Evolutionary conservation across 164 flowering plant genomes (phyloP), one percentile per base, ranked within the genome.

Genomic region (Buxus sempervirens): DNA sequence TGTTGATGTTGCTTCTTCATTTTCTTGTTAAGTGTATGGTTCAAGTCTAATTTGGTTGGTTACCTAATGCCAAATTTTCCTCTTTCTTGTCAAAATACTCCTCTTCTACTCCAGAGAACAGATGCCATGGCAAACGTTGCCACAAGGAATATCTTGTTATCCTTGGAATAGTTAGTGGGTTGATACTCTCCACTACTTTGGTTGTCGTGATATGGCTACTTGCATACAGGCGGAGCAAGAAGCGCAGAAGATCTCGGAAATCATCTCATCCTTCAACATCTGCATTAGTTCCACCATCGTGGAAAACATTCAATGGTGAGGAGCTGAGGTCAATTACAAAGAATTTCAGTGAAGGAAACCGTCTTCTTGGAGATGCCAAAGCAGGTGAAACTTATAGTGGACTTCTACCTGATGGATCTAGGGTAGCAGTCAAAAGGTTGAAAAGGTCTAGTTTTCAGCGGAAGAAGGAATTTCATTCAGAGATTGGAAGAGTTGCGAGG

Each of bases 351-450:
- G 98, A 93, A 81, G 98, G 91, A 73, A 89, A 83, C 63, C 91
- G 96, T 58, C 96, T 94, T 68, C 78, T 84, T 74, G 97, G 98
- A 61, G 96, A 91, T 82, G 88, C 93, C 69, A 94, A 94, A 75
- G 90, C 97, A 9, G 97, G 97, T 51, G 93, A 96, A 51, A 94
- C 98, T 6, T 94, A 87, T 60, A 80, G 91, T 69, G 98, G 98
- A 57, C 67, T 85, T 73, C 74, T 90, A 67, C 84, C 90, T 60
- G 96, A 91, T 82, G 96, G 97, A 62, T 88, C 98, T 19, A 87
- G 82, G 78, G 91, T 91, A 42, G 97, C 93, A 22, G 88, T 95
- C 42, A 95, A 95, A 78, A 90, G 91, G 81, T 79, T 95, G 79
- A 95, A 91, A 77, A 86, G 93, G 78, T 88, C 96, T 38, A 89